Percentiles rank a stretch among this genome's conserved stretches.
phyloP scores from a whole-genome alignment of 257 asterid species.

The Fraxinus excelsior region DNA sequence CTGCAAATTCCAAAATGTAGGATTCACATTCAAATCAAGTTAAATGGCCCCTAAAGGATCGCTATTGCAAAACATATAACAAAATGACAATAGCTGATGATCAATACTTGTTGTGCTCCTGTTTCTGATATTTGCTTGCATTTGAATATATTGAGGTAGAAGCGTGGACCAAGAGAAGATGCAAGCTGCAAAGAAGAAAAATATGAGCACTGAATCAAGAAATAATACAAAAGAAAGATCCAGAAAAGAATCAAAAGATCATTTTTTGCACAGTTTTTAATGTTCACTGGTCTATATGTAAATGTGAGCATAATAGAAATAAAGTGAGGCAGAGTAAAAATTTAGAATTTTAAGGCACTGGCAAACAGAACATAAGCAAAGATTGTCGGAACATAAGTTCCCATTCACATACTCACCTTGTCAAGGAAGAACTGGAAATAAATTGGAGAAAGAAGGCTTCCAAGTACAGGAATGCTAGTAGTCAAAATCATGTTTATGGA shows the following conservation, averaged over 20 bases:
- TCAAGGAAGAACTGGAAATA: constrained; percentile 97
- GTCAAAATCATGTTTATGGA: constrained; percentile 75
- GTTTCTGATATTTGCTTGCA: constrained; percentile 99
- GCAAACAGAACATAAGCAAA: neutral
- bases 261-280: neutral
- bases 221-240: constrained; percentile 8
- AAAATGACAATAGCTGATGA: constrained; percentile 7
- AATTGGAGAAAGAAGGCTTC: constrained; percentile 87
- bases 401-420: constrained; percentile 41
- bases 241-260: neutral
- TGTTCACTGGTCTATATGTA: neutral
- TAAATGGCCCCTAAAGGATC: neutral
- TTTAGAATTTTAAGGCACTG: neutral
- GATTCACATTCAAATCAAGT: constrained; percentile 5
- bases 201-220: constrained; percentile 15
- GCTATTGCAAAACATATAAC: neutral
- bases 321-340: neutral
- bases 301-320: neutral
- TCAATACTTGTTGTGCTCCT: constrained; percentile 88
- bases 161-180: constrained; percentile 93
- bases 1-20: constrained; percentile 48
- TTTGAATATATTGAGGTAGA: constrained; percentile 86
- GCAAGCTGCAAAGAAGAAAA: constrained; percentile 64
- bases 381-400: neutral
- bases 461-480: constrained; percentile 93